Base-by-base conservation (phyloP, 2,329 filamentous ascomycete species). In the Clonostachys solani region DNA sequence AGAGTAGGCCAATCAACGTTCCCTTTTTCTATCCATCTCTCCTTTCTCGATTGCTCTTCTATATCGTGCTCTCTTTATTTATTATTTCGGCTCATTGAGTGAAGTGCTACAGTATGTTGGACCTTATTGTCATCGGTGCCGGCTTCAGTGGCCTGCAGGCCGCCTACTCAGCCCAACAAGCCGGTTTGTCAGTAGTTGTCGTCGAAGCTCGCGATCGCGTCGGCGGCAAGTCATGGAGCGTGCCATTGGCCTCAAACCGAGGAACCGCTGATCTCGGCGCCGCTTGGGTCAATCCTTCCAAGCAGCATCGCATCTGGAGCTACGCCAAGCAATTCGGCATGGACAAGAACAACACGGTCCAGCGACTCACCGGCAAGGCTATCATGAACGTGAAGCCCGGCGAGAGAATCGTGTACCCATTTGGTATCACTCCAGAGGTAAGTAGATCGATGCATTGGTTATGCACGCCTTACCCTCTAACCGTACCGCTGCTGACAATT, bases 231-330 rank as follows among this genome's bases (percentile, higher is more conserved):
- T 40, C 51, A n/a, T 44, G 48, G 7, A 43, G 43, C 12, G 51
- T 52, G 6, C 47, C 54, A 4, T 23, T 55, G 7, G 45, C 52
- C 6, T 46, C 40, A 13, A 47, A 45, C 5, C 46, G 47, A 5
- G 52, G 54, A 17, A 37, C 43, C 13, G 50, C 47, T 3, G 52
- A 57, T 12, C 44, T 54, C 2, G 49, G 51, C 15, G 55, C 52
- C 13, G 55, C 54, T 9, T 56, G 55, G 57, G 41, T 56, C 44
- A 56, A 60, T 36, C 40, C 48, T 42, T 42, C 45, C 9, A 50
- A 48, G 36, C 54, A 56, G 42, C 72, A 71, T 41, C 60, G 69
- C 17, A 69, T 81, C 43, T 50, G 56, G 53, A 44, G 49, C 4
- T 54, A 60, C 41, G 57, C 56, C 1, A 46, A 61, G 47, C 49